phyloP scores from a whole-genome alignment of 768 basidiomycete species.

The Amyloporia xantha region DNA sequence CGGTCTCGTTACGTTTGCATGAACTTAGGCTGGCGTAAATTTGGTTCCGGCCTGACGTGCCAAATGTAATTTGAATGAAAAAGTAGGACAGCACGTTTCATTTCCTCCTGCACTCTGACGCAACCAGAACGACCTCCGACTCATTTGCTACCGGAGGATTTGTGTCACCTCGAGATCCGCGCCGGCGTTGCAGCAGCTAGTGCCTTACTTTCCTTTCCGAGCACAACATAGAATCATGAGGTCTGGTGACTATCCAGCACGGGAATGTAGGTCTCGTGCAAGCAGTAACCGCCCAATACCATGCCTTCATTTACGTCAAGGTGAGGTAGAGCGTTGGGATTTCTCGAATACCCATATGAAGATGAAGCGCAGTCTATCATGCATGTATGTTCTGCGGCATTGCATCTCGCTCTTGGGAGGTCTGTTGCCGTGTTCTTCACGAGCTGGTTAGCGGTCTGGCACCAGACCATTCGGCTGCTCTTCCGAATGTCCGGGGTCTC shows the following conservation, averaged over 20 bases:
- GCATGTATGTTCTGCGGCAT: background rate
- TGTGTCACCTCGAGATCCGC: background rate
- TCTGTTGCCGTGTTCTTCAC: background rate
- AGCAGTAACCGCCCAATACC: background rate
- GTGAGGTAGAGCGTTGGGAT: background rate
- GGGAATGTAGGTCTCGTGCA: background rate
- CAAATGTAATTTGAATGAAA: background rate
- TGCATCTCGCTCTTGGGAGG: background rate
- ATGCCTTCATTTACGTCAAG: background rate
- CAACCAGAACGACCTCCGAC: background rate
- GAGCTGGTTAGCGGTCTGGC: background rate
- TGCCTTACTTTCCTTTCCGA: background rate
- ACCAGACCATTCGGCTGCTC: background rate
- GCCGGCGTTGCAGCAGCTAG: background rate
- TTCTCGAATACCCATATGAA: background rate
- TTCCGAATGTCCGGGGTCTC: background rate
- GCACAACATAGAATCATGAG: background rate
- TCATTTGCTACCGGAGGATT: background rate
- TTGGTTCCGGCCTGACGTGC: too few relatives aligned
- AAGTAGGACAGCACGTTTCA: background rate
- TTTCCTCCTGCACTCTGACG: background rate
- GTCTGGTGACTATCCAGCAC: background rate
- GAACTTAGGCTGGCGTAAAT: background rate
- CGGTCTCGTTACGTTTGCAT: background rate
- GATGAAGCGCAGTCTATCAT: background rate